Conservation (phyloP, 73 alveolate genomes). For the Tetrahymena borealis region DNA sequence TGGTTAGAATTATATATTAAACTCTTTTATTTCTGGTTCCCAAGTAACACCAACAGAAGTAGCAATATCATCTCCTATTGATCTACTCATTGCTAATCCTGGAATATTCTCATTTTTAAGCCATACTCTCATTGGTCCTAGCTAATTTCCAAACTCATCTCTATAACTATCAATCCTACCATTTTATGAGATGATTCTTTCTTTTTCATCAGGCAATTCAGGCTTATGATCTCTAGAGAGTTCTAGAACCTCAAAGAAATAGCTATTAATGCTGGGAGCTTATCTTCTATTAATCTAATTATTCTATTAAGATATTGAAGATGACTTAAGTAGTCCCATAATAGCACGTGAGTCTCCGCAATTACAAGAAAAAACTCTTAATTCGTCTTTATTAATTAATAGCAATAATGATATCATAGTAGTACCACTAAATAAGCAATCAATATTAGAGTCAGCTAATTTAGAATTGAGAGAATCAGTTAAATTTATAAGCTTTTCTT, state of each 20-base stretch:
- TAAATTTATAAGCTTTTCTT: background rate
- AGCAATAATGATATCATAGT: conserved; percentile 13
- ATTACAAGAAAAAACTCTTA: conserved; percentile 20
- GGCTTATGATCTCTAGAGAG: conserved; percentile 90
- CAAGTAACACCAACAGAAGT: conserved; percentile 79
- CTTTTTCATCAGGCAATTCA: conserved; percentile 60
- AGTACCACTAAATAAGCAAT: conserved; percentile 38
- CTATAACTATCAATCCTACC: conserved; percentile 83
- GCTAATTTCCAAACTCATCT: conserved; percentile 41
- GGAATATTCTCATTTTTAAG: conserved; percentile 80
- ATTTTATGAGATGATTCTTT: conserved; percentile 63
- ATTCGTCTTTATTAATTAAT: background rate
- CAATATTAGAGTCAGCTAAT: conserved; percentile 1
- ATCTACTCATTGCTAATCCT: conserved; percentile 96
- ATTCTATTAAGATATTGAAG: background rate
- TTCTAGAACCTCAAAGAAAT: background rate
- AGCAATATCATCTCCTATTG: conserved; percentile 85
- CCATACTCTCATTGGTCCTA: conserved; percentile 96
- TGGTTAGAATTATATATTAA: background rate
- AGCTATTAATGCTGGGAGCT: background rate
- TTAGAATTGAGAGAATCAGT: background rate
- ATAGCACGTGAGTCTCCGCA: conserved; percentile 42
- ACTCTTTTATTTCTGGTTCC: conserved; percentile 75
- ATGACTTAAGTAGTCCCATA: background rate
- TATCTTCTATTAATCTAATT: conserved; percentile 9